phyloP scores from a whole-genome alignment of 2,329 filamentous ascomycete genomes.

The Xenoacremonium recifei region DNA sequence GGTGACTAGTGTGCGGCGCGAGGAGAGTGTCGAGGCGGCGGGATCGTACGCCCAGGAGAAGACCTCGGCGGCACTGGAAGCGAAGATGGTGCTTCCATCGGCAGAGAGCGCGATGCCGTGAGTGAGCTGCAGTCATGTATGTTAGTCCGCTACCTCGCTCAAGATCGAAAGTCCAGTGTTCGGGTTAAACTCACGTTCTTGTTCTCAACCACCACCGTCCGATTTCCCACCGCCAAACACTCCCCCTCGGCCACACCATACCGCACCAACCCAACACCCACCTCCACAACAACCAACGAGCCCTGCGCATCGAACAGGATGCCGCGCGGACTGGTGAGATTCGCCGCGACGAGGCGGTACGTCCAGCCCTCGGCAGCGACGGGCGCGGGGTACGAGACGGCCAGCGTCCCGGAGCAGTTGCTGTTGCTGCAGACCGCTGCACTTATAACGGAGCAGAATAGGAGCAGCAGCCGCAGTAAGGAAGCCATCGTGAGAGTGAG shows the following conservation, averaged over 20 bases:
- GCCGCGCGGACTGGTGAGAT: conserved; percentile 41
- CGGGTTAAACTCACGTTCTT: conserved; percentile 29
- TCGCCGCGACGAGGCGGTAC: conserved; percentile 41
- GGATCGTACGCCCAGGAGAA: conserved; percentile 66
- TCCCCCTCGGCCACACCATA: conserved; percentile 39
- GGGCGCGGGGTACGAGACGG: conserved; percentile 35
- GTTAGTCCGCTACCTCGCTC: conserved; percentile 1
- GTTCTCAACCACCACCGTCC: conserved; percentile 35
- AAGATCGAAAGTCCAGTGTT: neutral
- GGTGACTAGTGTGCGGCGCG: conserved; percentile 50
- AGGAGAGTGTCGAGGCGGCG: conserved; percentile 43
- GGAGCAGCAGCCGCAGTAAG: too few relatives aligned
- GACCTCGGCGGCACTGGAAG: conserved; percentile 57
- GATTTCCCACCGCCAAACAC: conserved; percentile 38
- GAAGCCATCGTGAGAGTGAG: too few relatives aligned
- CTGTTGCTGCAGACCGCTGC: neutral
- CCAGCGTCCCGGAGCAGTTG: conserved; percentile 34
- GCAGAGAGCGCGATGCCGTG: conserved; percentile 54
- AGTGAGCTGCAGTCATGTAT: conserved; percentile 41
- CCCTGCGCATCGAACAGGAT: conserved; percentile 46
- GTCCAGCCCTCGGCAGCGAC: conserved; percentile 42
- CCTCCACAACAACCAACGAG: conserved; percentile 45
- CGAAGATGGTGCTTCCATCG: conserved; percentile 54
- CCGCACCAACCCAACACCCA: conserved; percentile 39
- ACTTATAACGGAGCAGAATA: too few relatives aligned